Base-by-base conservation (phyloP, 2,329 filamentous ascomycete genomes). In the Neopestalotiopsis clavispora region DNA sequence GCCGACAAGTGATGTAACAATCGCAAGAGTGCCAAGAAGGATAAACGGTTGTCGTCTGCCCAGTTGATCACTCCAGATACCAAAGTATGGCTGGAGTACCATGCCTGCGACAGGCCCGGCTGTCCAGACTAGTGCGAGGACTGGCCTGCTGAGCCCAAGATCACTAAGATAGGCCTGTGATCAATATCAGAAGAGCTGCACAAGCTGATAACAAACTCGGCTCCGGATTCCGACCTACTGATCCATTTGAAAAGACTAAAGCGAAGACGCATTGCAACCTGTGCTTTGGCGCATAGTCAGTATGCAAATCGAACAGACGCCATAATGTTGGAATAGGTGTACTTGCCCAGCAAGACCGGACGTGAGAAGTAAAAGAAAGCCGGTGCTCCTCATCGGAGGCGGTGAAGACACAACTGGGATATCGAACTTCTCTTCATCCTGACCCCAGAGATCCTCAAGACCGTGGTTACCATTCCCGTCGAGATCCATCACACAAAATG, bases 221-320 rank as follows among this genome's bases (percentile, higher is more conserved):
- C 6, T 17, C 13, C 1, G 34, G 14, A 10, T 14, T 14, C 57
- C 3, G 30, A 59, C 60, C 7, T 45, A 63, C 60, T 3, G 60
- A 63, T 13, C 60, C 60, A 45, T 34, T 63, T 14, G 60, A 63
- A n/a, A 63, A 63, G 10, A 63, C n/a, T 4, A 63, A 10, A 12
- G 60, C 32, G 12, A 63, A 63, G 10, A 63, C 60, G 23, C 14
- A 14, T 45, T 63, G 60, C 34, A 63, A 23, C 6, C 60, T 63
- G 3, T 49, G 2, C 14, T 49, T 4, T 49, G 42, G 14, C 14
- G 4, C 14, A 4, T 17, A 49, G 42, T 49, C 42, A 14, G 42
- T 49, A 4, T 20, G 12, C 3, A 1, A 1, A 4, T 59, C 57
- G 4, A 6, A 30, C 30, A 4, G 23, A 14, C 57, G 13, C 0